These are phyloP conservation scores for Gomphus bonarii DNA, from an alignment of 1,284 basidiomycete species.

Conservation along the genomic window DNA sequence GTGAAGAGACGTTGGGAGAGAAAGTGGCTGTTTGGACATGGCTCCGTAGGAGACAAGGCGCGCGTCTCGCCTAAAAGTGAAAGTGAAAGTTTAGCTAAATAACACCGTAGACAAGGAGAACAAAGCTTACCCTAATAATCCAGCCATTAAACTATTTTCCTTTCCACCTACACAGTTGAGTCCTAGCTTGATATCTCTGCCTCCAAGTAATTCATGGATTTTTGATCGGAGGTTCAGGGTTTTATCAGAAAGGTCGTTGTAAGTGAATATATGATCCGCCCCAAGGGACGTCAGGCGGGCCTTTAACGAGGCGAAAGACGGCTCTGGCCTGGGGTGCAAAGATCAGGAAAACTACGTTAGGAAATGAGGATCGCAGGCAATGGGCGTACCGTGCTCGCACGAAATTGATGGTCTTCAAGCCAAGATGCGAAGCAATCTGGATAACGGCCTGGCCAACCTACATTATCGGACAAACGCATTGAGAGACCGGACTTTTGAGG, in stretches of 20 bases:
- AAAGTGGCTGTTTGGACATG: conserved; percentile 76
- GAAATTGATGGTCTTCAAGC: conserved; percentile 68
- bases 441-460: conserved; percentile 74
- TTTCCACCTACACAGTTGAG: conserved; percentile 76
- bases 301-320: conserved; percentile 38
- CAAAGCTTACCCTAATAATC: conserved; percentile 40
- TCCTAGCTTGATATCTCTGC: conserved; percentile 50
- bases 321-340: conserved; percentile 28
- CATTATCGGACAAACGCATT: not conserved
- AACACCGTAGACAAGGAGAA: not conserved
- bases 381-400: conserved; percentile 52
- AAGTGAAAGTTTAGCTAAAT: not conserved
- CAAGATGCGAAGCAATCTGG: conserved; percentile 61
- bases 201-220: conserved; percentile 49
- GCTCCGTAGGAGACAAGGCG: conserved; percentile 80
- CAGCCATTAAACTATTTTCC: conserved; percentile 56
- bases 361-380: not conserved
- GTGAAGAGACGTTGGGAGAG: conserved; percentile 67
- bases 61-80: conserved; percentile 30
- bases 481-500: not conserved
- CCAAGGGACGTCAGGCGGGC: conserved; percentile 47
- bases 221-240: conserved; percentile 30
- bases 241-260: conserved; percentile 57
- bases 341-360: not conserved
- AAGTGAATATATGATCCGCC: conserved; percentile 64